Evolutionary conservation across 2,329 filamentous ascomycete genomes (phyloP).

Genomic region (Raffaelea albimanens): DNA sequence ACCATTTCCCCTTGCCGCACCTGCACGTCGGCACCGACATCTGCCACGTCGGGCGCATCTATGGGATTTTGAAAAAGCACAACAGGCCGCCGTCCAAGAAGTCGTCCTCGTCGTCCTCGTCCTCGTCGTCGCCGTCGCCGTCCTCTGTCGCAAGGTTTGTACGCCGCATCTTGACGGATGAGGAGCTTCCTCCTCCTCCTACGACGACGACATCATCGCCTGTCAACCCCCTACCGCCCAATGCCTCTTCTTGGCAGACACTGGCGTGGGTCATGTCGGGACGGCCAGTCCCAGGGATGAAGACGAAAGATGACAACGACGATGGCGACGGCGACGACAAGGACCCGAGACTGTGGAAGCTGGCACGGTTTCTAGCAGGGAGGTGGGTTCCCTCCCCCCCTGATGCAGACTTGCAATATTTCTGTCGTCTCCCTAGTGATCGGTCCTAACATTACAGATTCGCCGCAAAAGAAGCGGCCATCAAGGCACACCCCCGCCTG

Average conservation of each 20-base stretch:
- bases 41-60: conserved; percentile 59
- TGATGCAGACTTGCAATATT: not conserved
- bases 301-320: not conserved
- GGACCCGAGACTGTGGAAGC: conserved; percentile 22
- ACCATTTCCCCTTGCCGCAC: conserved; percentile 48
- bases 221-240: not conserved
- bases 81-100: not conserved
- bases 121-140: conserved; percentile 22
- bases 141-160: conserved; percentile 32
- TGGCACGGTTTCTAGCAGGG: conserved; percentile 33
- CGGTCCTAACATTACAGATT: conserved; percentile 31
- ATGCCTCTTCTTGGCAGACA: not conserved
- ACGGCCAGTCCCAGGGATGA: not conserved
- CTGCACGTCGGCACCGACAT: conserved; percentile 72
- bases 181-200: conserved; percentile 26
- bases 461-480: conserved; percentile 65
- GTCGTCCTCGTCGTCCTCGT: not conserved
- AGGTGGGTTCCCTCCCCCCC: too few species aligned
- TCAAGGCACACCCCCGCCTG: conserved; percentile 59
- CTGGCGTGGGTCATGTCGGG: conserved; percentile 7
- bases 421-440: not conserved
- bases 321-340: not conserved
- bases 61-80: conserved; percentile 10
- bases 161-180: conserved; percentile 33
- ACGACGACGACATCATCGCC: not conserved